Evolutionary conservation across 1,139 yeast species (phyloP).

Genomic region (Pichia sp.): DNA sequence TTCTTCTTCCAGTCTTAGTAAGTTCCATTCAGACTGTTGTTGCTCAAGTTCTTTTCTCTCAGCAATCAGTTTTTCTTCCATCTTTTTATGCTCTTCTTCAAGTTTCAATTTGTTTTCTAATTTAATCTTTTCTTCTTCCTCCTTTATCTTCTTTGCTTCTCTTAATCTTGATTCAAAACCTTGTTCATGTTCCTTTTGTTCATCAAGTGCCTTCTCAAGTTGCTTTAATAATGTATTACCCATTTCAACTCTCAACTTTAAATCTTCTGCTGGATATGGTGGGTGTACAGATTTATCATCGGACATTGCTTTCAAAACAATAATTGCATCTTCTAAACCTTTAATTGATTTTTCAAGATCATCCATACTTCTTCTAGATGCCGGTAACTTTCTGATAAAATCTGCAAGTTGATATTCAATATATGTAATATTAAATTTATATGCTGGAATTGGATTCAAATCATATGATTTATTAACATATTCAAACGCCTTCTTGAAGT

Average conservation of each 20-base stretch:
- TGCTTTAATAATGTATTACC: slow-evolving; percentile 75
- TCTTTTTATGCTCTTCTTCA: slow-evolving; percentile 37
- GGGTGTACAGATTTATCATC: slow-evolving; percentile 41
- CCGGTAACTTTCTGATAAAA: slow-evolving; percentile 57
- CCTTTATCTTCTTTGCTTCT: slow-evolving; percentile 65
- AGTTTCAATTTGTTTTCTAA: slow-evolving; percentile 37
- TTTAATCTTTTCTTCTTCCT: slow-evolving; percentile 44
- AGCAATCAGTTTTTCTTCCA: slow-evolving; percentile 48
- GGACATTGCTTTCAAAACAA: slow-evolving; percentile 52
- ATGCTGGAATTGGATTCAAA: slow-evolving; percentile 35
- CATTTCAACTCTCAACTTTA: slow-evolving; percentile 77
- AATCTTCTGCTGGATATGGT: slow-evolving; percentile 71
- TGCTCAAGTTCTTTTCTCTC: slow-evolving; percentile 71
- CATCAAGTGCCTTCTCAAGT: slow-evolving; percentile 61
- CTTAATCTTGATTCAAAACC: slow-evolving; percentile 55
- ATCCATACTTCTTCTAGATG: slow-evolving; percentile 51
- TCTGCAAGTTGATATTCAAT: slow-evolving; percentile 86
- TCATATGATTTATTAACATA: slow-evolving; percentile 51
- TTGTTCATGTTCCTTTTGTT: slow-evolving; percentile 63
- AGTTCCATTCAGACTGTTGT: slow-evolving; percentile 80
- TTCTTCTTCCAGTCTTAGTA: slow-evolving; percentile 42
- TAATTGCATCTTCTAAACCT: slow-evolving; percentile 61
- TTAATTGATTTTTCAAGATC: slow-evolving; percentile 54
- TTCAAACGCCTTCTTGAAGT: slow-evolving; percentile 55
- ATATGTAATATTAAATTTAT: slow-evolving; percentile 76